Evolutionary conservation across 208 protist genomes (phyloP).

Genomic region (Balamuthia mandrillaris): DNA sequence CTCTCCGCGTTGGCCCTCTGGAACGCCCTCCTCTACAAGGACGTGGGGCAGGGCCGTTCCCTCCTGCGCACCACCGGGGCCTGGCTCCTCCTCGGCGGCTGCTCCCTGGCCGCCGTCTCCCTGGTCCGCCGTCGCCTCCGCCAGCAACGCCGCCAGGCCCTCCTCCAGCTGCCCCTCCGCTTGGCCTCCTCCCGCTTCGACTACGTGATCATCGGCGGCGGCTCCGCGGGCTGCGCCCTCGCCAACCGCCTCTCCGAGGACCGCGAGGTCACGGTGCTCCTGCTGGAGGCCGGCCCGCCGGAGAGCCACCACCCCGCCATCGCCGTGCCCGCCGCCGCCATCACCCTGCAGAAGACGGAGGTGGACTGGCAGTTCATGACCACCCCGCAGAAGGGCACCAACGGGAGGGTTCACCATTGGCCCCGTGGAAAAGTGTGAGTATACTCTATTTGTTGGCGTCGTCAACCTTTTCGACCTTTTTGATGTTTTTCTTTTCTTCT

Average conservation of each 20-base stretch:
- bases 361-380: slow-evolving; percentile 18
- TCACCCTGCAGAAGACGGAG: slow-evolving; percentile 20
- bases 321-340: slow-evolving; percentile 12
- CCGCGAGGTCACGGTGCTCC: neutral
- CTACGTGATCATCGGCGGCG: slow-evolving; percentile 7
- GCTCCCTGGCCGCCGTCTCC: too few relatives aligned
- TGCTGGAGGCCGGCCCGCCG: slow-evolving; percentile 27
- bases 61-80: too few relatives aligned
- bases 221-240: slow-evolving; percentile 22
- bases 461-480: neutral
- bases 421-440: slow-evolving; percentile 13
- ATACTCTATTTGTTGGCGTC: neutral
- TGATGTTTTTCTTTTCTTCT: neutral
- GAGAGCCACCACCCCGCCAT: too few relatives aligned
- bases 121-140: too few relatives aligned
- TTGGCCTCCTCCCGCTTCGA: neutral
- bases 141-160: too few relatives aligned
- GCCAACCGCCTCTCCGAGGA: slow-evolving; percentile 24
- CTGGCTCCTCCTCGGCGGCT: too few relatives aligned
- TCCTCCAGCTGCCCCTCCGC: too few relatives aligned
- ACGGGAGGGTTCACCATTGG: neutral
- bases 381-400: neutral
- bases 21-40: too few relatives aligned
- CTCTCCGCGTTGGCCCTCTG: too few relatives aligned
- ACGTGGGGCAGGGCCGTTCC: too few relatives aligned